These are phyloP conservation scores for Prunus mume DNA, from an alignment of 306 rosid genomes.

Conservation along the genomic window DNA sequence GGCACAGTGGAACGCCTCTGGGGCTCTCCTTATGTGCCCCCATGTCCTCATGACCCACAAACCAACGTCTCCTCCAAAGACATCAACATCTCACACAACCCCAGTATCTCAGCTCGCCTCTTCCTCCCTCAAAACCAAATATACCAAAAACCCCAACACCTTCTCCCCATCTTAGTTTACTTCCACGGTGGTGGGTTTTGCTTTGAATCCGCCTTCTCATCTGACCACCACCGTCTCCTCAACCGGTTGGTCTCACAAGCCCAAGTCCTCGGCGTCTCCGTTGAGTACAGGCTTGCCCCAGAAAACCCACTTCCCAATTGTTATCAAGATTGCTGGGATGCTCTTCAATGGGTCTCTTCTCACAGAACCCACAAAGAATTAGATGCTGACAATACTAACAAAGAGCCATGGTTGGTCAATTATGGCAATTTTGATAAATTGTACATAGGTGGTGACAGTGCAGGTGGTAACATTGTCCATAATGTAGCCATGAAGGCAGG, in stretches of 20 bases:
- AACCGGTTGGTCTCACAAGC: slow-evolving; percentile 41
- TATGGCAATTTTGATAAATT: slow-evolving; percentile 37
- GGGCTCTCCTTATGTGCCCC: slow-evolving; percentile 30
- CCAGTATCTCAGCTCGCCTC: slow-evolving; percentile 40
- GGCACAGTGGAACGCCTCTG: slow-evolving; percentile 45
- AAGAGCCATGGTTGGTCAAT: slow-evolving; percentile 37
- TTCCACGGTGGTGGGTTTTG: slow-evolving; percentile 52
- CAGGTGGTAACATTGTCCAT: slow-evolving; percentile 42
- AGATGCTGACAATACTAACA: not conserved
- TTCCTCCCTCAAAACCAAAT: slow-evolving; percentile 26
- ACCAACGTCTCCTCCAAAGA: slow-evolving; percentile 52
- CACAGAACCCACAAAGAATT: not conserved
- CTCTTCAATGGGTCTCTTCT: slow-evolving; percentile 41
- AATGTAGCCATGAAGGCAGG: slow-evolving; percentile 40
- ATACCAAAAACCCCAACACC: not conserved
- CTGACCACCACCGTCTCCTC: slow-evolving; percentile 42
- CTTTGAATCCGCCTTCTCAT: slow-evolving; percentile 44
- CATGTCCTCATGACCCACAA: slow-evolving; percentile 27
- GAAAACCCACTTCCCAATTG: slow-evolving; percentile 44
- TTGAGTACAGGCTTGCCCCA: slow-evolving; percentile 51
- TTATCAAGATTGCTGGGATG: slow-evolving; percentile 50
- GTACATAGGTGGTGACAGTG: slow-evolving; percentile 21
- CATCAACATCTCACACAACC: slow-evolving; percentile 32
- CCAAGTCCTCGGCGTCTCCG: slow-evolving; percentile 45
- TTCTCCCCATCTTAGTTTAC: slow-evolving; percentile 44